Base-by-base conservation (phyloP, 352 stramenopile species). In the Peronospora farinosa region DNA sequence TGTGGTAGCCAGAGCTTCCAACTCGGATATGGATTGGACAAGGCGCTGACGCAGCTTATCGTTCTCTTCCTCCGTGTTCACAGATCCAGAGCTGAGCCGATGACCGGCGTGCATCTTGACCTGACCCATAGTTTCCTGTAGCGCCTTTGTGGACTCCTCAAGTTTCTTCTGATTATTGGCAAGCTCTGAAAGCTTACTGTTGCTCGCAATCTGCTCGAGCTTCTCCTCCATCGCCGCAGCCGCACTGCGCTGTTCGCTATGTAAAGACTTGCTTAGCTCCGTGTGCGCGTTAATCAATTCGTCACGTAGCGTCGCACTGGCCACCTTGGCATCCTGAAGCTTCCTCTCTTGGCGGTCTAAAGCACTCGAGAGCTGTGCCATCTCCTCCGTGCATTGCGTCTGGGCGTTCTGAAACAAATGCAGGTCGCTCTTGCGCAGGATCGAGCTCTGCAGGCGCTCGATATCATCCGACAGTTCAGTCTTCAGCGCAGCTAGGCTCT, bases 271-370 rank as follows among this genome's bases (percentile, higher is more conserved):
- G 10, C 57, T 76, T 0, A 90, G 49, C 40, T 90, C 74, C 1
- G 78, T 57, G n/a, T 68, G 63, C 3, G 74, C 72, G 23, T 84
- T 69, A 1, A 42, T 45, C 1, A 89, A 33, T 35, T 89, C 78
- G 17, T 87, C 78, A 13, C 62, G 71, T 17, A 86, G 57, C 5
- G 70, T 51, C 0, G 63, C 45, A 33, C 57, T 70, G 7, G 74
- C 54, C 16, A 60, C 17, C 45, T 86, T 88, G 13, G 67, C 42
- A 31, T 86, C 76, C 23, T 78, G 70, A 2, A 76, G 53, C 12
- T 78, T 76, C 47, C 78, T 86, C 36, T 88, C 78, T 23, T 87
- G 76, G 1, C 76, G 74, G 23, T 86, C 74, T 13, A 90, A 50
- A 3, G 65, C 68, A 15, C 57, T 54, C 21, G 72, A 70, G 1